Percentiles rank a stretch among this genome's conserved stretches.
Conservation (phyloP, 768 basidiomycete genomes). For the Tephrocybe sp. region DNA sequence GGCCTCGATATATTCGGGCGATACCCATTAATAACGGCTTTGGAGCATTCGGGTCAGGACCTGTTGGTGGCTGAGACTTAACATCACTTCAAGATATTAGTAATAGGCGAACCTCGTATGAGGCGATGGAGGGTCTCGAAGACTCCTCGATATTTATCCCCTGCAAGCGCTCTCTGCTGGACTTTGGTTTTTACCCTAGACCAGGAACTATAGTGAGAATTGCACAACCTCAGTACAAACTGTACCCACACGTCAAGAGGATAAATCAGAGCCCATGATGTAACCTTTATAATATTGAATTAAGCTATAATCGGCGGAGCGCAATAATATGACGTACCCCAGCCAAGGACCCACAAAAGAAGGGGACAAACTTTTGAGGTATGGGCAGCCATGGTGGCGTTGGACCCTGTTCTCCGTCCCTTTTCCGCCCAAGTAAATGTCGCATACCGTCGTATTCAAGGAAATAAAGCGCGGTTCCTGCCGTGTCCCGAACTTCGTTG, state of each 20-base stretch:
- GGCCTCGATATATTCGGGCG: conserved; percentile 85
- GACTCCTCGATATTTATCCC: conserved; percentile 68
- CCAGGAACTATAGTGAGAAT: conserved; percentile 10
- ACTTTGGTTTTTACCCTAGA: conserved; percentile 89
- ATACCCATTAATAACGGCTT: conserved; percentile 77
- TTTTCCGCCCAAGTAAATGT: conserved; percentile 75
- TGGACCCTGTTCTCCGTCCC: conserved; percentile 77
- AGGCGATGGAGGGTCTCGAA: conserved; percentile 76
- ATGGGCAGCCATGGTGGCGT: conserved; percentile 89
- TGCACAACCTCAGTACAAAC: background rate
- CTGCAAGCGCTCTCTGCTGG: conserved; percentile 89
- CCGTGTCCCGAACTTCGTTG: conserved; percentile 76
- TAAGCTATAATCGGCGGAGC: conserved; percentile 23
- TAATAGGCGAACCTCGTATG: conserved; percentile 65
- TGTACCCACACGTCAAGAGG: conserved; percentile 83
- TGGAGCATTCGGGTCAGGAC: conserved; percentile 77
- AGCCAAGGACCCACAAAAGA: conserved; percentile 87
- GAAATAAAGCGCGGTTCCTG: conserved; percentile 91
- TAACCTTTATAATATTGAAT: conserved; percentile 43
- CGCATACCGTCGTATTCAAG: conserved; percentile 93
- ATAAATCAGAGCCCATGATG: conserved; percentile 90
- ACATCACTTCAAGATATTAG: background rate
- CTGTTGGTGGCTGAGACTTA: conserved; percentile 32
- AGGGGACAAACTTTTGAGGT: conserved; percentile 77
- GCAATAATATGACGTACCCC: conserved; percentile 51